Conservation (phyloP, 345 rosid species). For the Eutrema heterophyllum region DNA sequence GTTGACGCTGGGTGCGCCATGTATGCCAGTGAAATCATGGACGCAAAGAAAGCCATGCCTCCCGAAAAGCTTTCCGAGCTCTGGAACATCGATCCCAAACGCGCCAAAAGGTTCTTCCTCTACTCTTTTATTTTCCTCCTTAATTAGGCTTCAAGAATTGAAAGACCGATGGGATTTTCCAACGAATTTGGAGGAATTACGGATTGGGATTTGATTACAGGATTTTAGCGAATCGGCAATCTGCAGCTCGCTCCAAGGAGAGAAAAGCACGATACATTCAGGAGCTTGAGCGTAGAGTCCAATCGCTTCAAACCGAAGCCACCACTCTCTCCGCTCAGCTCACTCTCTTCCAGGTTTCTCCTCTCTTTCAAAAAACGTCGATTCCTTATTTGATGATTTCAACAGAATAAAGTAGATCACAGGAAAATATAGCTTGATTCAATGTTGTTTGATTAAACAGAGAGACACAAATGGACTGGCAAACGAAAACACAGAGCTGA, state of each 20-base stretch:
- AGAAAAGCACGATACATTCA: slow-evolving; percentile 75
- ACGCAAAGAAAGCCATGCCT: slow-evolving; percentile 76
- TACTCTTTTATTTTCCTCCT: background rate
- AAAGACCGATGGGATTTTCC: background rate
- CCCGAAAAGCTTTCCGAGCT: slow-evolving; percentile 70
- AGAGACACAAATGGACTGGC: slow-evolving; percentile 68
- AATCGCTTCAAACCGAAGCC: slow-evolving; percentile 75
- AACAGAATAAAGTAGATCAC: background rate
- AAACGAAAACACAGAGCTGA: slow-evolving; percentile 70
- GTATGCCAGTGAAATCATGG: slow-evolving; percentile 45
- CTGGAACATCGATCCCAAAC: slow-evolving; percentile 67
- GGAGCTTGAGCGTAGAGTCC: slow-evolving; percentile 83
- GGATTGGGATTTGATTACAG: slow-evolving; percentile 31
- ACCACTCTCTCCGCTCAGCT: slow-evolving; percentile 85
- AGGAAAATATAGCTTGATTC: no score
- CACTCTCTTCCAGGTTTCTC: slow-evolving; percentile 58
- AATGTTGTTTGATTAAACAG: slow-evolving; percentile 31
- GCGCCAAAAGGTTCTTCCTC: slow-evolving; percentile 55
- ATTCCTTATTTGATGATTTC: background rate
- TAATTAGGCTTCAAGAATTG: background rate
- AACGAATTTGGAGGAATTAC: background rate
- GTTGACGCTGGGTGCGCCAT: slow-evolving; percentile 47
- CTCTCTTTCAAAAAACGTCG: no score
- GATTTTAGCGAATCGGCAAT: slow-evolving; percentile 80
- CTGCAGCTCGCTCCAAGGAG: slow-evolving; percentile 91